Conservation (phyloP, 768 basidiomycete species). For the Auricularia sp. region DNA sequence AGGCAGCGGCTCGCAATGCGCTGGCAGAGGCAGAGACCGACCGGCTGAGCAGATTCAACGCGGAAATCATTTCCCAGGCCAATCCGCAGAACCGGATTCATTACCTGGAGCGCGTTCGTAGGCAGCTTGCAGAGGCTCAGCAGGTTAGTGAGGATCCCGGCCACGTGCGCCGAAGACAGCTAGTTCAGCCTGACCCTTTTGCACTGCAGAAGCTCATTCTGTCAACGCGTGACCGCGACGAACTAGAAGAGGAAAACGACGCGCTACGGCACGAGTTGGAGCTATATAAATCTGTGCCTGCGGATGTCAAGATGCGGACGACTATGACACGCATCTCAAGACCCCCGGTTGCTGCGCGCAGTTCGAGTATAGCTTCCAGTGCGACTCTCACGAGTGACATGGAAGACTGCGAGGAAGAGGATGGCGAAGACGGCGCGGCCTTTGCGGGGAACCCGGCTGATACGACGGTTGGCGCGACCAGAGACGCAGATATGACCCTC, state of each 20-base stretch:
- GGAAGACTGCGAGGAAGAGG: neutral
- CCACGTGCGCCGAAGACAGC: neutral
- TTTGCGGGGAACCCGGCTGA: neutral
- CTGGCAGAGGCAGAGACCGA: conserved; percentile 73
- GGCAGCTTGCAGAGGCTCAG: conserved; percentile 70
- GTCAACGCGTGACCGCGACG: conserved; percentile 39
- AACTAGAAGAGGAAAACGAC: conserved; percentile 30
- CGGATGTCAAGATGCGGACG: conserved; percentile 43
- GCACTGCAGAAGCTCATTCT: conserved; percentile 36
- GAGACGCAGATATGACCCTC: neutral
- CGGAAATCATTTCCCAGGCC: conserved; percentile 72
- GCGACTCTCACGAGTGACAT: too few species aligned
- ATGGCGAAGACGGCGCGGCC: neutral
- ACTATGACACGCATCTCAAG: conserved; percentile 33
- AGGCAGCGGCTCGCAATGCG: conserved; percentile 57
- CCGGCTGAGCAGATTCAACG: conserved; percentile 70
- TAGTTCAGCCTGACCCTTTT: neutral
- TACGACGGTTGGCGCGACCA: neutral
- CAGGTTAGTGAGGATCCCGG: conserved; percentile 41
- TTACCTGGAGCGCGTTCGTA: conserved; percentile 76
- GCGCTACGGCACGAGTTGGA: conserved; percentile 45
- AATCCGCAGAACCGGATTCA: conserved; percentile 80
- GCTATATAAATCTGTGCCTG: conserved; percentile 49
- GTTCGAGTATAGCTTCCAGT: neutral
- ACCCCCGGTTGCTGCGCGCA: conserved; percentile 9